These are phyloP conservation scores for Capillidium heterosporum DNA, from an alignment of 371 early-diverging fungal genomes.

Conservation along the genomic window DNA sequence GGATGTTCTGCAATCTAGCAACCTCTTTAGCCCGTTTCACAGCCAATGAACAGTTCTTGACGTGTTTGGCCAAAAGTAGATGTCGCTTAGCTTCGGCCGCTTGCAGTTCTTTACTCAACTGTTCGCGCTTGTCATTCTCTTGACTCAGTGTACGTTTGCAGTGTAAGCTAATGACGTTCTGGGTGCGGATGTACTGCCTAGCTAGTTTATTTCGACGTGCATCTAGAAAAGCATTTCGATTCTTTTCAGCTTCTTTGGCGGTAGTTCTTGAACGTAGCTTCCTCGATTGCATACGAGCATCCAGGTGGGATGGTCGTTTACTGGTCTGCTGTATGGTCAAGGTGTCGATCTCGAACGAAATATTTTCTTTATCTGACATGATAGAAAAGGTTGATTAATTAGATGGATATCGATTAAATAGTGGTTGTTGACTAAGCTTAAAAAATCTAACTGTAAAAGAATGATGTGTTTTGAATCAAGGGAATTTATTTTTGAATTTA, in stretches of 20 bases:
- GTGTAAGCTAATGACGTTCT: background rate
- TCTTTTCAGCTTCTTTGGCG: background rate
- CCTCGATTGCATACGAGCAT: background rate
- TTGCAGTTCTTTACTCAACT: background rate
- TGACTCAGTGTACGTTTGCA: background rate
- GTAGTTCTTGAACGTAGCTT: background rate
- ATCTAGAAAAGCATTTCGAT: conserved; percentile 1
- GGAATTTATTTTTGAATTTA: too few species aligned
- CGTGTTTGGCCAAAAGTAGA: background rate
- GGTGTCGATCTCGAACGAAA: background rate
- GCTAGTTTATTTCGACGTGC: background rate
- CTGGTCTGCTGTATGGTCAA: background rate
- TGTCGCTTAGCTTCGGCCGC: background rate
- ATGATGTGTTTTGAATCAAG: too few species aligned
- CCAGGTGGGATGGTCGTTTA: background rate
- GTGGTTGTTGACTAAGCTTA: too few species aligned
- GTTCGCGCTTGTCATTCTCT: background rate
- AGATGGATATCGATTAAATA: too few species aligned
- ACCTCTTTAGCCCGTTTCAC: background rate
- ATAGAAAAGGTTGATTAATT: too few species aligned
- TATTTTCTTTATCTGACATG: background rate
- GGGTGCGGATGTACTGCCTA: background rate
- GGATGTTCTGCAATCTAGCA: background rate
- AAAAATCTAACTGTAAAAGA: too few species aligned
- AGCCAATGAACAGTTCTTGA: background rate